Base-by-base conservation (phyloP, 1,284 basidiomycete genomes). In the Ustilago tritici region DNA sequence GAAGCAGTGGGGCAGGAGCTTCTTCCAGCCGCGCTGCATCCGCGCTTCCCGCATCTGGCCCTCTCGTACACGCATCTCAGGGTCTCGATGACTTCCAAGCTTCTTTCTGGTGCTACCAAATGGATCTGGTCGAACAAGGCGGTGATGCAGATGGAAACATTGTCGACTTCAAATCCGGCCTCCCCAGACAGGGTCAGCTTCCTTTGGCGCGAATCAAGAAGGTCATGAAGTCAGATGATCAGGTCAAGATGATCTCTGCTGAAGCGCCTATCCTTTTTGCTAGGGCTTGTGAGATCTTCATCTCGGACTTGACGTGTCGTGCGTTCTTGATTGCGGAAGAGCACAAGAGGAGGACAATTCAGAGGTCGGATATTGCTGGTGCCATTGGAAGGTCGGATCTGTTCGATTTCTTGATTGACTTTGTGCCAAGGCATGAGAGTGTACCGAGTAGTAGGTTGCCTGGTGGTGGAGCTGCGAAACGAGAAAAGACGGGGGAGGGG, bases 181-280 rank as follows among this genome's bases (percentile, higher is more conserved):
- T 76, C 41, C 77, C 80, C 12, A 82, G 71, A 0, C 69, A 77
- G 34, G 80, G 83, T n/a, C 82, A 84, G 19, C 67, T 86, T 2
- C 84, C 84, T 0, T 67, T 86, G n/a, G 84, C 84, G 2, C 72
- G 84, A 12, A 85, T 86, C 65, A 86, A 86, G 52, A 85, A 85
- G 56, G 84, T 85, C 50, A 85, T 86, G 84, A 86, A 86, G 70
- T 79, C 78, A 28, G 83, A 86, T 62, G 83, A 84, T 41, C 80
- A 84, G 52, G 83, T 86, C 64, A 84, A 84, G 81, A 84, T 85
- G 83, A 85, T 86, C 52, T 85, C 84, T 2, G 82, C 85, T 9
- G 85, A 86, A 54, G 84, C 84, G 35, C 83, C 84, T 9, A 84
- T 86, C 55, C 57, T 86, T 7, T 82, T 86, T 56, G 85, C 84